A percentile compares a stretch with the other conserved stretches of the same genome.
Evolutionary conservation across 768 basidiomycete species (phyloP).

Genomic region (Boletus pseudo-olivaceus): DNA sequence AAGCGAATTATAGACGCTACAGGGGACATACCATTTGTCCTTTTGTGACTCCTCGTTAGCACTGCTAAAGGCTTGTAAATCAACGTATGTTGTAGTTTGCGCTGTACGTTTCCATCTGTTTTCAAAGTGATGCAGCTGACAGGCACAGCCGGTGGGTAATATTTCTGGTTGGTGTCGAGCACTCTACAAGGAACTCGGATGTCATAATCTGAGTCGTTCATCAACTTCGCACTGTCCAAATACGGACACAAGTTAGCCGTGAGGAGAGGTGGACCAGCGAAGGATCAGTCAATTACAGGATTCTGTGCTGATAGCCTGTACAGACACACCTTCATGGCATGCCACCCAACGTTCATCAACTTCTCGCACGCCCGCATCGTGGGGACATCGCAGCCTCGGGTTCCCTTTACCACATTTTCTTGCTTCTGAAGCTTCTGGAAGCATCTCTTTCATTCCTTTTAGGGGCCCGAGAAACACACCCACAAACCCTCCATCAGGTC

Average conservation of each 20-base stretch:
- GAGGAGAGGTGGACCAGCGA: background rate
- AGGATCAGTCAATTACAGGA: background rate
- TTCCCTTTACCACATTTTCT: background rate
- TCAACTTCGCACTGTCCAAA: background rate
- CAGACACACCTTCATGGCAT: constrained; percentile 4
- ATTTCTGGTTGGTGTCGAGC: background rate
- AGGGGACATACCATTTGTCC: background rate
- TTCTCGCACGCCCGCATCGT: constrained; percentile 3
- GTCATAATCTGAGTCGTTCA: background rate
- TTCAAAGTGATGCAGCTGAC: background rate
- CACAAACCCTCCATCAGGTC: background rate
- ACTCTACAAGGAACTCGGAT: background rate
- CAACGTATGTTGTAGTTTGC: background rate
- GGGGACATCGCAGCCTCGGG: background rate
- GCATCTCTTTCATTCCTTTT: background rate
- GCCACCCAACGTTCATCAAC: background rate
- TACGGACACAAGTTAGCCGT: background rate
- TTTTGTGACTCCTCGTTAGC: background rate
- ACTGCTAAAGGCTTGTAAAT: background rate
- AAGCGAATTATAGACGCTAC: background rate
- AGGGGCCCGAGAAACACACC: constrained; percentile 1
- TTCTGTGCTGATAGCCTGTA: background rate
- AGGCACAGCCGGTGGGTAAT: background rate
- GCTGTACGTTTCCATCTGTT: background rate
- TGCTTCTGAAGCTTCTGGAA: constrained; percentile 1